Base-by-base conservation (phyloP, 176 grass and related monocot species). In the Triticum turgidum region DNA sequence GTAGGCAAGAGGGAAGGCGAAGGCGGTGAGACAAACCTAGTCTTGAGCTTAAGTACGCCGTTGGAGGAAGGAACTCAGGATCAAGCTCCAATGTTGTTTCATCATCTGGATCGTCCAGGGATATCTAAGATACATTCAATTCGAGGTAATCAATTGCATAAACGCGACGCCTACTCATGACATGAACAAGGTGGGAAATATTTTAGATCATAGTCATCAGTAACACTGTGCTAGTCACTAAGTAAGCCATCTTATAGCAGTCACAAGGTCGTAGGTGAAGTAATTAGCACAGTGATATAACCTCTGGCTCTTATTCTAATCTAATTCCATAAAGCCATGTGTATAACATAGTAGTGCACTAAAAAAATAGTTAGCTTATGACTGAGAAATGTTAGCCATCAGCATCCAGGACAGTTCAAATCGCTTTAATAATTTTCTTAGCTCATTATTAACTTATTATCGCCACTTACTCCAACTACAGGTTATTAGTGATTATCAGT, bases 381-480 rank as follows among this genome's bases (percentile, higher is more conserved):
- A 80, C 83, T 69, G 24, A 61, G 32, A 37, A 86, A 79, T 86
- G 24, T 4, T 79, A 59, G 11, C 22, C 51, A 79, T 79, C 65
- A 86, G 47, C 0, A 51, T n/a, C 3, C 7, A n/a, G 0, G 52
- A 51, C 29, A 37, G 22, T 11, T 52, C 17, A 10, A 63, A 84
- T 6, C 18, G 2, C 8, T 37, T 37, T 22, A 78, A 37, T 0
- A 78, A 37, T 37, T 61, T 35, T 38, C 6, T 38, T 38, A 38
- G 37, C 37, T 38, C 37, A 38, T 38, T 38, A 38, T 38, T 38
- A 38, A 38, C 37, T 38, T 4, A 38, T 73, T 27, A 25, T 35
- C 59, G 24, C 35, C 77, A 63, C 37, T 38, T 38, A 38, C 37
- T 38, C 37, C 37, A 38, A 38, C 7, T 25, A 37, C 29, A 71